phyloP scores from a whole-genome alignment of 1,284 basidiomycete genomes.

The Cryptococcus maquisensis region DNA sequence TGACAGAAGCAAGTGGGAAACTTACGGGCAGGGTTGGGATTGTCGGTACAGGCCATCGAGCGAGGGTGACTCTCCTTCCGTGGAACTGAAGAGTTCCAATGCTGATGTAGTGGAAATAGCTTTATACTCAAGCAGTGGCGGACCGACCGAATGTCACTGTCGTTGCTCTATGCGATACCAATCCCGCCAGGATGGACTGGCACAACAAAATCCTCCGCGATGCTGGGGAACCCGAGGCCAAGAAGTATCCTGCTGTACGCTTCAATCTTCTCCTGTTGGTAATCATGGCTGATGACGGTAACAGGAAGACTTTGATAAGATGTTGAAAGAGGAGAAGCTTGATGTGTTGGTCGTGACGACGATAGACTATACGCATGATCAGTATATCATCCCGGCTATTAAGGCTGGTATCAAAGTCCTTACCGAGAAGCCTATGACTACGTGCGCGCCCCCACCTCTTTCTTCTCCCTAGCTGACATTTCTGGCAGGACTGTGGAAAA shows the following conservation, averaged over 20 bases:
- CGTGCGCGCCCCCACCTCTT: constrained; percentile 22
- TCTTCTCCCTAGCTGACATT: not conserved
- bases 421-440: constrained; percentile 59
- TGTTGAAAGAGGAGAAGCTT: constrained; percentile 54
- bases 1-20: constrained; percentile 11
- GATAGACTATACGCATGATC: constrained; percentile 55
- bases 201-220: constrained; percentile 53
- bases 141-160: constrained; percentile 34
- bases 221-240: constrained; percentile 43
- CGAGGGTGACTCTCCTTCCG: constrained; percentile 26
- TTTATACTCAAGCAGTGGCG: constrained; percentile 33
- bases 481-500: constrained; percentile 50
- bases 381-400: constrained; percentile 51
- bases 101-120: constrained; percentile 12
- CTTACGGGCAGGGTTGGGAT: constrained; percentile 38
- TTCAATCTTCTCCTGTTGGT: too few relatives aligned
- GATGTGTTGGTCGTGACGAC: constrained; percentile 57
- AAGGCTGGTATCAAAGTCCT: constrained; percentile 49
- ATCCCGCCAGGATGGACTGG: constrained; percentile 52
- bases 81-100: not conserved
- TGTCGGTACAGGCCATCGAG: constrained; percentile 42
- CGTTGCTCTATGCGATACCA: constrained; percentile 56
- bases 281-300: not conserved
- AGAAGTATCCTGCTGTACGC: constrained; percentile 27
- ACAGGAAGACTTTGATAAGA: constrained; percentile 51